These are phyloP conservation scores for Isatis tinctoria DNA, from an alignment of 345 rosid species.

Conservation along the genomic window DNA sequence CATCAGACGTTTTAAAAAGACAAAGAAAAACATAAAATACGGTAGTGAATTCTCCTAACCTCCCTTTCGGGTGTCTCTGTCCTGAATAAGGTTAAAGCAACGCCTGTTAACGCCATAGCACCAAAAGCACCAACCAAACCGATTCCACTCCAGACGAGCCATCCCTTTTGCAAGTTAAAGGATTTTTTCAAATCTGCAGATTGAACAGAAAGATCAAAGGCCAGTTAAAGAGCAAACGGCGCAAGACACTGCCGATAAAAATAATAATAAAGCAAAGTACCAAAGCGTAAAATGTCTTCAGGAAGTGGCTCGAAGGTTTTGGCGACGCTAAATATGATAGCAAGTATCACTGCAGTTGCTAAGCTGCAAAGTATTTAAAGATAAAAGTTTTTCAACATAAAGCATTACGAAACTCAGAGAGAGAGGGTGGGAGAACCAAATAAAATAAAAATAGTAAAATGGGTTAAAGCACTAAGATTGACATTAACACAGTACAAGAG, in stretches of 20 bases:
- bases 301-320: constrained; percentile 79
- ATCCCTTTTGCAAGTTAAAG: constrained; percentile 33
- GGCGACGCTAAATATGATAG: constrained; percentile 59
- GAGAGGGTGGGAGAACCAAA: too few species aligned
- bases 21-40: not conserved
- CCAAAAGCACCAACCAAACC: constrained; percentile 35
- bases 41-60: constrained; percentile 15
- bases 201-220: not conserved
- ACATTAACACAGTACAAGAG: not conserved
- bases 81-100: constrained; percentile 29
- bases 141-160: constrained; percentile 37
- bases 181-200: constrained; percentile 35
- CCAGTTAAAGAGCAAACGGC: not conserved
- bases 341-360: constrained; percentile 70
- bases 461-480: not conserved
- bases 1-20: not conserved
- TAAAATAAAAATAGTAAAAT: too few species aligned
- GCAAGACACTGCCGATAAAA: not conserved
- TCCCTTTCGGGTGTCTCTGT: constrained; percentile 36
- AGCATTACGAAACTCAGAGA: too few species aligned
- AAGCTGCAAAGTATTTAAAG: constrained; percentile 45
- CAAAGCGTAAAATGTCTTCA: constrained; percentile 71
- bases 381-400: not conserved
- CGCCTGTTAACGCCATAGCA: constrained; percentile 35
- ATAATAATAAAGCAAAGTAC: constrained; percentile 36